Evolutionary conservation across 2,329 filamentous ascomycete genomes (phyloP), one percentile per base, ranked within the genome.

Genomic region (Fusarium dimerum): DNA sequence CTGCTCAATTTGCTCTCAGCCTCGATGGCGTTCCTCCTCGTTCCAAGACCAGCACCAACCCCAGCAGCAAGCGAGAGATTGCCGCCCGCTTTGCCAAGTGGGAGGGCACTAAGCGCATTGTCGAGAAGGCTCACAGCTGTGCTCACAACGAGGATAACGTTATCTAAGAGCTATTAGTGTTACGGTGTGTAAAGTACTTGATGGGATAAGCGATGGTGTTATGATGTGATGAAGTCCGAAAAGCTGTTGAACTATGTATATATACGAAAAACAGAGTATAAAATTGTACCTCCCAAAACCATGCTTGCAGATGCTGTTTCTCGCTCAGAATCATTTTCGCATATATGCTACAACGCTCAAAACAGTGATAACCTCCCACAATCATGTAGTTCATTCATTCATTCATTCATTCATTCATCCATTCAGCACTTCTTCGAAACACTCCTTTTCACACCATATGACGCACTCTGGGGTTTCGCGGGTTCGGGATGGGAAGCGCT

Each of bases 1-100:
- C 79, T 29, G 81, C 80, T 13, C 57, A 67, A 30, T 67, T 76
- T 17, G 72, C 72, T 6, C 60, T 71, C 16, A 71, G 67, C 45
- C 56, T 74, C 5, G 63, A 72, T 1, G 71, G 65, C 2, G 63
- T 74, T 5, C 72, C 72, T 1, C 42, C 50, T 6, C 64, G 72
- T n/a, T 59, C 65, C 17, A 68, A 62, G 56, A 68, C 64, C 3
- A 67, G 54, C 5, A 32, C 59, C 8, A 67, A 69, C 47, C 66
- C 64, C 0, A 64, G 53, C 45, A 62, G 64, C 52, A 61, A 51
- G 49, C 45, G 59, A 12, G 62, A 57, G n/a, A 46, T 70, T 13
- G 51, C 60, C n/a, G 53, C 60, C 10, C 60, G 55, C 5, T 64
- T 71, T 34, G 57, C 59, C 13, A 51, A 58, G 26, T 68, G 61